Conservation (phyloP, 208 protist genomes). For the Spironucleus salmonicida region DNA sequence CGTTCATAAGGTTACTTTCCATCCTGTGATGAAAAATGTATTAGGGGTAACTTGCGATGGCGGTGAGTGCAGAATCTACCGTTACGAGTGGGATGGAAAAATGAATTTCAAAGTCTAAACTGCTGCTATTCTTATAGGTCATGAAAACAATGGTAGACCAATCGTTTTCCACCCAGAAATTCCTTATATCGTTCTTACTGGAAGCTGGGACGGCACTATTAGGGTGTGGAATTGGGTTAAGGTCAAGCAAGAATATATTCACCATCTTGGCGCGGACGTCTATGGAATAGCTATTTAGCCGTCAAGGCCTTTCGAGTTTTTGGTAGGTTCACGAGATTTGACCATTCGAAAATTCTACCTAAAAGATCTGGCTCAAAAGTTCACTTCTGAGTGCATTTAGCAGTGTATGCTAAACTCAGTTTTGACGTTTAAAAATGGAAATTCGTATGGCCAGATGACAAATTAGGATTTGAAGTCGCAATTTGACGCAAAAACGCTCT, state of each 20-base stretch:
- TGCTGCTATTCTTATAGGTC: not conserved
- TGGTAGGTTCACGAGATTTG: constrained; percentile 13
- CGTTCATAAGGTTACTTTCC: no score
- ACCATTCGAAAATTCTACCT: constrained; percentile 3
- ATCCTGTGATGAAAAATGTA: no score
- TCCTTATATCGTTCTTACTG: not conserved
- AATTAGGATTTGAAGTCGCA: no score
- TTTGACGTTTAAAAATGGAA: no score
- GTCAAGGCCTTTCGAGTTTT: not conserved
- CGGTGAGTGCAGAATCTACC: no score
- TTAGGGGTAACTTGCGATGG: no score
- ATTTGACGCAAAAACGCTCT: no score
- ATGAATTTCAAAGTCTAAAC: no score
- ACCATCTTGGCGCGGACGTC: not conserved
- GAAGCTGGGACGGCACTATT: not conserved
- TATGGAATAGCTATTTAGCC: constrained; percentile 4
- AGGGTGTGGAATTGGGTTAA: constrained; percentile 16
- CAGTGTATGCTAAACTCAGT: no score
- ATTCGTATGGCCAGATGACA: no score
- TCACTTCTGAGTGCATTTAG: no score
- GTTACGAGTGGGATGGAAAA: no score
- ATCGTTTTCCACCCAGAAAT: constrained; percentile 9
- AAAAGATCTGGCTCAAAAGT: not conserved
- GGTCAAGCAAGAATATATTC: not conserved
- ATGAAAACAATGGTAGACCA: not conserved